These are phyloP conservation scores for Cryphonectria radicalis DNA, from an alignment of 2,329 filamentous ascomycete genomes.

Conservation along the genomic window DNA sequence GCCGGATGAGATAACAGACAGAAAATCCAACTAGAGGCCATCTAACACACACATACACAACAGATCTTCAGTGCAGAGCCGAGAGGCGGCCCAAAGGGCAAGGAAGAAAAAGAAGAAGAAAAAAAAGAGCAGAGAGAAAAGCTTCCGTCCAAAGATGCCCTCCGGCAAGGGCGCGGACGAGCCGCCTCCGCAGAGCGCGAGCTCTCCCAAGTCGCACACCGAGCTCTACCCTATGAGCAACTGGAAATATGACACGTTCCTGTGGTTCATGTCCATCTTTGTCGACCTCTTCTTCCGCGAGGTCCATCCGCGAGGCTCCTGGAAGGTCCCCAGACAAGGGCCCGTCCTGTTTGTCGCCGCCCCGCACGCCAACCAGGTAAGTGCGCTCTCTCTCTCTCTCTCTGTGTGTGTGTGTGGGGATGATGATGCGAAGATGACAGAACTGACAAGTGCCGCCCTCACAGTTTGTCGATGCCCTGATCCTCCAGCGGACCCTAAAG, in stretches of 20 bases:
- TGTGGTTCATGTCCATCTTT: constrained; percentile 79
- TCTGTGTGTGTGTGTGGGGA: neutral
- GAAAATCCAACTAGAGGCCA: too few relatives aligned
- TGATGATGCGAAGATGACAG: constrained; percentile 17
- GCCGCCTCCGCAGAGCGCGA: constrained; percentile 35
- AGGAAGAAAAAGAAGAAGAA: too few relatives aligned
- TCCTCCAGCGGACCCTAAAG: constrained; percentile 88
- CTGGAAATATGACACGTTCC: constrained; percentile 77
- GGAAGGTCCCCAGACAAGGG: constrained; percentile 87
- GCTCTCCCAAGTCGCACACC: constrained; percentile 43
- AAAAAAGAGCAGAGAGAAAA: neutral
- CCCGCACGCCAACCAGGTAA: constrained; percentile 92
- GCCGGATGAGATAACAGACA: constrained; percentile 1
- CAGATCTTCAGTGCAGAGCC: neutral
- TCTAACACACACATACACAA: neutral
- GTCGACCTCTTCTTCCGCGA: constrained; percentile 98
- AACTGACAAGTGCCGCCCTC: neutral
- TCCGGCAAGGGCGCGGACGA: constrained; percentile 7
- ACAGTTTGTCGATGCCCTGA: constrained; percentile 92
- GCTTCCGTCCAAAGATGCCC: neutral
- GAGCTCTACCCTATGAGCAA: constrained; percentile 71
- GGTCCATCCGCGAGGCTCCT: constrained; percentile 91
- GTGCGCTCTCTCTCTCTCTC: constrained; percentile 30
- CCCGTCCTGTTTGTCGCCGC: constrained; percentile 95
- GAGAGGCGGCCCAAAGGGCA: neutral